Conservation (phyloP, 164 flowering plant genomes). For the Magnolia sinica region DNA sequence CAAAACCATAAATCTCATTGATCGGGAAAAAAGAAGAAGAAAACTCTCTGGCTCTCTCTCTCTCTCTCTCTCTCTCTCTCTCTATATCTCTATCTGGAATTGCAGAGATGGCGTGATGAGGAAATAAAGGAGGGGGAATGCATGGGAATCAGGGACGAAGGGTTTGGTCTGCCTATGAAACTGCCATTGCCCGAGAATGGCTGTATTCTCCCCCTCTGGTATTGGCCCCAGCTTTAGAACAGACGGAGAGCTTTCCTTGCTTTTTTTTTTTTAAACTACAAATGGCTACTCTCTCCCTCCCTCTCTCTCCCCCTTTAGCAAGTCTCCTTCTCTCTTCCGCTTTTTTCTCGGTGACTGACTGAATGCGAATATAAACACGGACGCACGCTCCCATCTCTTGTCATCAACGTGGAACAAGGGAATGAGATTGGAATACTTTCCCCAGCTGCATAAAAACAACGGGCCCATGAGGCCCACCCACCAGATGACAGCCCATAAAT, state of each 20-base stretch:
- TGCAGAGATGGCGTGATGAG: too few relatives aligned
- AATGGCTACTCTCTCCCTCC: constrained; percentile 5
- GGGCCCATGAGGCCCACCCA: too few relatives aligned
- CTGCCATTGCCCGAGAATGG: background rate
- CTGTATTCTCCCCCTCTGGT: background rate
- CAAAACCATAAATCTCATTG: background rate
- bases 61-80: background rate
- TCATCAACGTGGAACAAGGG: too few relatives aligned
- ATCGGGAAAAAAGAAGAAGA: background rate
- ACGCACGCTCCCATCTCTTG: background rate
- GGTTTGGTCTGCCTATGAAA: background rate
- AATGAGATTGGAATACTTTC: too few relatives aligned
- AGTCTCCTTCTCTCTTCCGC: background rate
- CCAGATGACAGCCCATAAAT: too few relatives aligned
- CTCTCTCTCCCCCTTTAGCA: background rate
- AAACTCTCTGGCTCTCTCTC: background rate
- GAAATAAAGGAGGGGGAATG: background rate
- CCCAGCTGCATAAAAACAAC: too few relatives aligned
- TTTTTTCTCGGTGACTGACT: background rate
- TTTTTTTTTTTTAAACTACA: background rate
- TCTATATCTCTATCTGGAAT: background rate
- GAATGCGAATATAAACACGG: constrained; percentile 16
- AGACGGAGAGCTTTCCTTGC: background rate
- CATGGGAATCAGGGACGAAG: constrained; percentile 10
- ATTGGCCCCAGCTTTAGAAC: background rate